A percentile compares a stretch with the other conserved stretches of the same genome.
Conservation (phyloP, 2,329 filamentous ascomycete species). For the Phyllosticta paracitricarpa region DNA sequence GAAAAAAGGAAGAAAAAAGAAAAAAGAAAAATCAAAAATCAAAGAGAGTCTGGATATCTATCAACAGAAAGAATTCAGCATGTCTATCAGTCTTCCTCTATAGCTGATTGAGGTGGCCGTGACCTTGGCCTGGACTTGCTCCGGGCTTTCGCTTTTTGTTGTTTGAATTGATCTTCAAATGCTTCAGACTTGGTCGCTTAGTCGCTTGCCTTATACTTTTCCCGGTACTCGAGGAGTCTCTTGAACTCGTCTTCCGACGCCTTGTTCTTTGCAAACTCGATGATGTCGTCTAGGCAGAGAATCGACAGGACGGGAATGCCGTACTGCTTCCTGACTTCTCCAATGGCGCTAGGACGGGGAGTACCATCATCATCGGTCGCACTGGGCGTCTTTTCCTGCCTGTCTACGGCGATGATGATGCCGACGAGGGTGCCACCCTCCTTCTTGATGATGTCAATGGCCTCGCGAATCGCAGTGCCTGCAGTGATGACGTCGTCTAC, state of each 20-base stretch:
- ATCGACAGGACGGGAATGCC: slow-evolving; percentile 77
- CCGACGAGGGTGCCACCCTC: slow-evolving; percentile 79
- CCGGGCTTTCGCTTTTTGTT: background rate
- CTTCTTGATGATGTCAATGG: slow-evolving; percentile 76
- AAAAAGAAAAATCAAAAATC: no score
- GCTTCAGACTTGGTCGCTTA: slow-evolving; percentile 10
- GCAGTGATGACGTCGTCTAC: slow-evolving; percentile 96
- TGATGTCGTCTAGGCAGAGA: slow-evolving; percentile 71
- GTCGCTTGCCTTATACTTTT: slow-evolving; percentile 31
- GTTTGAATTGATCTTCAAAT: background rate
- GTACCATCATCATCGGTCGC: slow-evolving; percentile 52
- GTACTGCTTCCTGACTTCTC: slow-evolving; percentile 73
- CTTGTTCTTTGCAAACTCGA: slow-evolving; percentile 34
- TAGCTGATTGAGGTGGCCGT: no score
- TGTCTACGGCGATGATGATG: slow-evolving; percentile 80
- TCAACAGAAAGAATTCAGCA: no score
- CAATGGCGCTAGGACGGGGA: slow-evolving; percentile 70
- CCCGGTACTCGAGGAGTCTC: slow-evolving; percentile 29
- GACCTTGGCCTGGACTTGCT: no score
- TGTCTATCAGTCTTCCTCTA: no score
- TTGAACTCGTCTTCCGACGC: slow-evolving; percentile 37
- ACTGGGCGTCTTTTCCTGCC: slow-evolving; percentile 69
- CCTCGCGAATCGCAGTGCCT: slow-evolving; percentile 86
- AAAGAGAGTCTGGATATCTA: no score
- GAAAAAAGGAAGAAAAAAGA: no score